phyloP scores from a whole-genome alignment of 2,329 filamentous ascomycete genomes.

The Elsinoe perseae region DNA sequence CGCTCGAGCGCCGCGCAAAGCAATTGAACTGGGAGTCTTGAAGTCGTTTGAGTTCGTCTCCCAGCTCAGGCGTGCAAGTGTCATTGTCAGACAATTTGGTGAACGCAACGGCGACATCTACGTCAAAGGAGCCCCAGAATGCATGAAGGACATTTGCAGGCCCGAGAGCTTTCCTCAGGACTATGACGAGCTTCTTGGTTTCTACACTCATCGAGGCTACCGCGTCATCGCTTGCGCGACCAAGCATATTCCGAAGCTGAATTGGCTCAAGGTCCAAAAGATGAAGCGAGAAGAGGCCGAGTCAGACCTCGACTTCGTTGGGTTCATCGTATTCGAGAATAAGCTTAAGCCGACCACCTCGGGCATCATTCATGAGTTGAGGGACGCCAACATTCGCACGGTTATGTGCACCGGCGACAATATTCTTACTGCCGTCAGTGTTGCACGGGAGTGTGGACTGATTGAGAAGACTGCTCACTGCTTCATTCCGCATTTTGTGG shows the following conservation, averaged over 20 bases:
- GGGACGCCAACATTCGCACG: conserved; percentile 72
- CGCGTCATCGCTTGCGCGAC: conserved; percentile 93
- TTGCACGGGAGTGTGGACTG: conserved; percentile 80
- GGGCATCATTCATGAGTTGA: conserved; percentile 71
- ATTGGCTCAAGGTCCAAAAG: conserved; percentile 91
- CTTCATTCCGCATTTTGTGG: conserved; percentile 81
- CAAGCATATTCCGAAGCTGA: conserved; percentile 77
- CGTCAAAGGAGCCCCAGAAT: conserved; percentile 94
- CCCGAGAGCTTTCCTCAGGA: conserved; percentile 76
- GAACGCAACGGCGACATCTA: conserved; percentile 78
- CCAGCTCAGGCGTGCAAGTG: conserved; percentile 82
- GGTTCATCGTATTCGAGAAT: conserved; percentile 98
- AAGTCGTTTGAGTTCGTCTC: conserved; percentile 94
- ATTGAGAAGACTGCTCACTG: conserved; percentile 77
- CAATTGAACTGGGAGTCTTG: conserved; percentile 80
- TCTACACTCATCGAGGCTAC: conserved; percentile 93
- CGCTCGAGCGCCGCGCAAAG: conserved; percentile 38
- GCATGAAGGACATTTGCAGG: conserved; percentile 87
- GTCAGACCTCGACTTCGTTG: conserved; percentile 73
- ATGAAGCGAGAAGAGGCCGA: conserved; percentile 84
- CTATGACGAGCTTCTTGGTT: conserved; percentile 79
- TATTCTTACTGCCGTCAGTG: conserved; percentile 91
- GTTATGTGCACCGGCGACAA: conserved; percentile 99
- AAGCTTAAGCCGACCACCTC: conserved; percentile 87
- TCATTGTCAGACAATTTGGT: conserved; percentile 82